Evolutionary conservation across 1,284 basidiomycete species (phyloP).

Genomic region (Termitomyces sp.): DNA sequence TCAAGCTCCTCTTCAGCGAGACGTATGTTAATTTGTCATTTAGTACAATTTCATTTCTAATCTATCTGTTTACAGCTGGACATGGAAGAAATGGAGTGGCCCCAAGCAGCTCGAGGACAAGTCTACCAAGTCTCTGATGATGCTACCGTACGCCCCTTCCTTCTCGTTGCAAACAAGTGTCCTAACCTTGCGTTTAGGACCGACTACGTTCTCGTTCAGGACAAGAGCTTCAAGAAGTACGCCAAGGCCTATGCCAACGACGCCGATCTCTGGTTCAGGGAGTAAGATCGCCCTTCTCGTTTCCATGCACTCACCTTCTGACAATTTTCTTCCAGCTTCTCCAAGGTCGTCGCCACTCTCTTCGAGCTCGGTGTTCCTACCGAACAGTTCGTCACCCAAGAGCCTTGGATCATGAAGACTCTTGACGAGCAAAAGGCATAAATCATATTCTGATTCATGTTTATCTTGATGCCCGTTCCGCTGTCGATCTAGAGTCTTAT

Average conservation of each 20-base stretch:
- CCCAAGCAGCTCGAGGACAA: slow-evolving; percentile 95
- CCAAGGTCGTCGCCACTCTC: slow-evolving; percentile 67
- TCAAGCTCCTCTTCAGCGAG: slow-evolving; percentile 83
- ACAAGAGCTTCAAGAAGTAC: slow-evolving; percentile 86
- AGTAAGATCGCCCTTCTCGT: slow-evolving; percentile 46
- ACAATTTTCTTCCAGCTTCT: slow-evolving; percentile 54
- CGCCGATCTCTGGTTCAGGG: slow-evolving; percentile 84
- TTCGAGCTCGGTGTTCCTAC: slow-evolving; percentile 88
- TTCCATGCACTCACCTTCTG: neutral
- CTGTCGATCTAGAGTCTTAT: slow-evolving; percentile 1
- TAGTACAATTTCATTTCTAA: neutral
- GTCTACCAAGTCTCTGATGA: slow-evolving; percentile 88
- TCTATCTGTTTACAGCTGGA: slow-evolving; percentile 42
- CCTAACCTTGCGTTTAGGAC: slow-evolving; percentile 43
- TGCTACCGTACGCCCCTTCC: slow-evolving; percentile 71
- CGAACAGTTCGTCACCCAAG: slow-evolving; percentile 63
- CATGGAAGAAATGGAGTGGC: slow-evolving; percentile 85
- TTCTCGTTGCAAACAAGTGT: neutral
- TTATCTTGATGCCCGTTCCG: neutral
- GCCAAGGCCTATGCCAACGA: slow-evolving; percentile 82
- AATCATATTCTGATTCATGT: neutral
- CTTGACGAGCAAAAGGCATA: slow-evolving; percentile 48
- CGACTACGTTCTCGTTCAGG: slow-evolving; percentile 78
- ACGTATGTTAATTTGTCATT: slow-evolving; percentile 45
- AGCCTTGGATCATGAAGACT: slow-evolving; percentile 70